phyloP scores from a whole-genome alignment of 805 yeast genomes.

The Pichia heedii region DNA sequence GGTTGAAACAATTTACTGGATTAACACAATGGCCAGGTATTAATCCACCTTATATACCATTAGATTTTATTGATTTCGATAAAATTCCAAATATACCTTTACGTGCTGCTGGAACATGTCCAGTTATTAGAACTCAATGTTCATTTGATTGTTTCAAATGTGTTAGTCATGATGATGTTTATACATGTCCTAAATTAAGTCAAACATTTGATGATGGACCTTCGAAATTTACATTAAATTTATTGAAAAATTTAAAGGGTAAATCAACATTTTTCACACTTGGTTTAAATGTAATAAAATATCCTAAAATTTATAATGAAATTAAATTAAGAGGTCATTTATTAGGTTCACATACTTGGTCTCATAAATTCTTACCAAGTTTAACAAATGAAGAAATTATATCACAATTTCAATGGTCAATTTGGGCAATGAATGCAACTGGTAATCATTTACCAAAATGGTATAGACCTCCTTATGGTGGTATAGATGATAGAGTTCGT shows the following conservation, averaged over 20 bases:
- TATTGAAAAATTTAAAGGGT: slow-evolving; percentile 42
- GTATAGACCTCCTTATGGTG: slow-evolving; percentile 97
- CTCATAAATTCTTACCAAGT: slow-evolving; percentile 75
- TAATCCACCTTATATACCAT: slow-evolving; percentile 81
- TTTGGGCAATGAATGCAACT: slow-evolving; percentile 98
- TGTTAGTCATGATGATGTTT: slow-evolving; percentile 64
- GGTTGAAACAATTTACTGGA: slow-evolving; percentile 75
- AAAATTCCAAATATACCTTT: slow-evolving; percentile 40
- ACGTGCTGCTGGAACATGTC: slow-evolving; percentile 55
- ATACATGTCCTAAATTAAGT: slow-evolving; percentile 61
- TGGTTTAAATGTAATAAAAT: slow-evolving; percentile 70
- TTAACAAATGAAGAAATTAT: slow-evolving; percentile 71
- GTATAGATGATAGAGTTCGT: slow-evolving; percentile 80
- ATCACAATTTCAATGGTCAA: slow-evolving; percentile 90
- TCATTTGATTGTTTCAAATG: slow-evolving; percentile 85
- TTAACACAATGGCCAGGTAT: slow-evolving; percentile 73
- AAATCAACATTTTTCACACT: slow-evolving; percentile 77
- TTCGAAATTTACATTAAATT: slow-evolving; percentile 52
- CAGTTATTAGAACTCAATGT: slow-evolving; percentile 44
- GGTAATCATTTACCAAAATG: slow-evolving; percentile 79
- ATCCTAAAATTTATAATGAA: slow-evolving; percentile 61
- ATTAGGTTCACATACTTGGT: slow-evolving; percentile 87
- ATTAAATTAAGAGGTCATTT: slow-evolving; percentile 61
- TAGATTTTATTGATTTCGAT: slow-evolving; percentile 56
- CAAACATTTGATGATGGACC: slow-evolving; percentile 98